Evolutionary conservation across 768 basidiomycete genomes (phyloP), one percentile per base, ranked within the genome.

Genomic region (Leccinum uliginosum): DNA sequence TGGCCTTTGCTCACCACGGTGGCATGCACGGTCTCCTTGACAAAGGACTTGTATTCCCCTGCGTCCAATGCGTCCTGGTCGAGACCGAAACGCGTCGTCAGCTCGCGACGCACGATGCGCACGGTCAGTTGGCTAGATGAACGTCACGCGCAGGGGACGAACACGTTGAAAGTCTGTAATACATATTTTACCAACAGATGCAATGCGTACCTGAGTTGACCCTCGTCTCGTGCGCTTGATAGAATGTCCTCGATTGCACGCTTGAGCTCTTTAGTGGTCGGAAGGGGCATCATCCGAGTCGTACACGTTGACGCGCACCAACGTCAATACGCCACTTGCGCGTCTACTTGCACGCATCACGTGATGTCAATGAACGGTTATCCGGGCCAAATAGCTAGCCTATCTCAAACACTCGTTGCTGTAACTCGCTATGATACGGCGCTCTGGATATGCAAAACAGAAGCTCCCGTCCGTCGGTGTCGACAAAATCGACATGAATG

Each of bases 61-160:
- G 57, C 62, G 27, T 78, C 76, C 40, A 87, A 67, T 3, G 71
- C 64, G 0, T 80, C 81, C 6, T 70, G 60, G 9, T 75, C 73
- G n/a, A 87, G 66, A 4, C 61, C 56, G 45, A 84, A 73, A 23
- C 73, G 61, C 24, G 71, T 62, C 68, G 86, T 85, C 1, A 87
- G 52, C n/a, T 74, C 63, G 54, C 71, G 67, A 12, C 85, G 79
- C 24, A 87, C 74, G 12, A 78, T 72, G 23, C 80, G 79, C 15
- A 75, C 75, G 2, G 85, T 85, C 26, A 74, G 55, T 55, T 72
- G 47, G 29, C 69, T 70, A 29, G 3, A 38, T 38, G 38, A 38
- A 62, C 21, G 40, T 55, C 45, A 50, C 14, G 35, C 14, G 43
- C 8, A 26, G 21, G 15, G 43, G 6, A 44, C 43, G 8, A 45